Evolutionary conservation across 106 monocot species (phyloP).

Genomic region (Xerophyta viscosa): DNA sequence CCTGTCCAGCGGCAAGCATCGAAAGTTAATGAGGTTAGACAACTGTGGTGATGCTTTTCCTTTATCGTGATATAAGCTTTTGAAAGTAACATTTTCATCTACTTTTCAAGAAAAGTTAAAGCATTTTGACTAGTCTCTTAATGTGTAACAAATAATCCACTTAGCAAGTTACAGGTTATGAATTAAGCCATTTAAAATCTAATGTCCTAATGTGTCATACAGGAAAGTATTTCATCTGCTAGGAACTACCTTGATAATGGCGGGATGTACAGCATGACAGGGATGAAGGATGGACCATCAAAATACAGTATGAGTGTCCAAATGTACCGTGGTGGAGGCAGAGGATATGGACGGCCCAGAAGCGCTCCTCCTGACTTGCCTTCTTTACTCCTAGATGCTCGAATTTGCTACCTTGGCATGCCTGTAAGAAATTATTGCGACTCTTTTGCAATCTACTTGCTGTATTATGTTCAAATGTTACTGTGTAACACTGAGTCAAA

Average conservation of each 20-base stretch:
- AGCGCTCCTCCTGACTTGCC: conserved; percentile 87
- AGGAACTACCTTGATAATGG: conserved; percentile 90
- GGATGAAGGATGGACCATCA: conserved; percentile 41
- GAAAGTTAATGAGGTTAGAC: conserved; percentile 72
- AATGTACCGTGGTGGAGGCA: conserved; percentile 80
- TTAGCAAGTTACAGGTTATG: not conserved
- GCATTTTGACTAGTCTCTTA: too few relatives aligned
- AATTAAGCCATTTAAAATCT: not conserved
- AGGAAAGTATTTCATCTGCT: conserved; percentile 81
- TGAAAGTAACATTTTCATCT: not conserved
- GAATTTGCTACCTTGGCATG: conserved; percentile 90
- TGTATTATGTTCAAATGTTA: not conserved
- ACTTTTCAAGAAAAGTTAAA: not conserved
- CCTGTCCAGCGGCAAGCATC: conserved; percentile 53
- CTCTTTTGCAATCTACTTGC: not conserved
- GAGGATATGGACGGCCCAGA: conserved; percentile 82
- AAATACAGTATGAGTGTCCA: conserved; percentile 85
- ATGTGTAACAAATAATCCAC: too few relatives aligned
- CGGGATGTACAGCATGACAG: conserved; percentile 69
- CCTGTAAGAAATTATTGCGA: conserved; percentile 41
- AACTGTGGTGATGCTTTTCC: not conserved
- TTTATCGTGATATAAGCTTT: not conserved
- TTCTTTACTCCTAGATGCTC: conserved; percentile 84
- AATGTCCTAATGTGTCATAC: conserved; percentile 5
- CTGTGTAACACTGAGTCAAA: too few relatives aligned